Percentiles rank a stretch among this genome's conserved stretches.
phyloP scores from a whole-genome alignment of 1,139 yeast species.

The Pichia sp. region DNA sequence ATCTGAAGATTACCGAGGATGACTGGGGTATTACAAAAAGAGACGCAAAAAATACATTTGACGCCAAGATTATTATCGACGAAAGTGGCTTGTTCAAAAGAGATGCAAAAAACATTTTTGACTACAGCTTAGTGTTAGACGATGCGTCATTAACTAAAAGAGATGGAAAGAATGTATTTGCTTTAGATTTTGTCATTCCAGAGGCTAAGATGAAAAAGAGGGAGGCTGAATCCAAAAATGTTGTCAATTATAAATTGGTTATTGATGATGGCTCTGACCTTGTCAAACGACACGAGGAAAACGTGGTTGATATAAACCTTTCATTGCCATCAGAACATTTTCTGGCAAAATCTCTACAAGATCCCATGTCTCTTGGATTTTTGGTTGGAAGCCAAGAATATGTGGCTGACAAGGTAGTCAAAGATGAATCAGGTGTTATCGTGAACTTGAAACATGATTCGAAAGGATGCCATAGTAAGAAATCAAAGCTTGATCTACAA shows the following conservation, averaged over 20 bases:
- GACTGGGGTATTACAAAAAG: constrained; percentile 11
- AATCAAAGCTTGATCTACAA: constrained; percentile 4
- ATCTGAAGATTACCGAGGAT: constrained; percentile 3
- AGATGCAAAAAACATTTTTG: constrained; percentile 19
- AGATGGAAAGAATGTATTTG: constrained; percentile 18
- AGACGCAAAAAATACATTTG: constrained; percentile 19
- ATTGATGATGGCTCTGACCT: constrained; percentile 11
- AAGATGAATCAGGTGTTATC: constrained; percentile 1
- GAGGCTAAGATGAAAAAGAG: constrained; percentile 16
- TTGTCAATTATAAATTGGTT: constrained; percentile 10
- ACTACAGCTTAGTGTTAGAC: constrained; percentile 10
- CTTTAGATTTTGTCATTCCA: constrained; percentile 13
- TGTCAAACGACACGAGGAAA: constrained; percentile 12
- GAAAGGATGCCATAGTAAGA: constrained; percentile 6
- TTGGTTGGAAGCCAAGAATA: constrained; percentile 10
- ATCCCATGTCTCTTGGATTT: constrained; percentile 8
- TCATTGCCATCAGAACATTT: not conserved
- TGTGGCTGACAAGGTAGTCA: constrained; percentile 1
- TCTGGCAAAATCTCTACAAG: not conserved
- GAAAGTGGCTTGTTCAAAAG: constrained; percentile 12
- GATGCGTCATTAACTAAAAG: constrained; percentile 18
- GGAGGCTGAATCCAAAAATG: constrained; percentile 15
- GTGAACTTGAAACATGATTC: constrained; percentile 4
- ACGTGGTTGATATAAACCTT: constrained; percentile 7
- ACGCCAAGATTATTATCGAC: constrained; percentile 5